phyloP scores from a whole-genome alignment of 768 basidiomycete species.

The Grammothele lineata region DNA sequence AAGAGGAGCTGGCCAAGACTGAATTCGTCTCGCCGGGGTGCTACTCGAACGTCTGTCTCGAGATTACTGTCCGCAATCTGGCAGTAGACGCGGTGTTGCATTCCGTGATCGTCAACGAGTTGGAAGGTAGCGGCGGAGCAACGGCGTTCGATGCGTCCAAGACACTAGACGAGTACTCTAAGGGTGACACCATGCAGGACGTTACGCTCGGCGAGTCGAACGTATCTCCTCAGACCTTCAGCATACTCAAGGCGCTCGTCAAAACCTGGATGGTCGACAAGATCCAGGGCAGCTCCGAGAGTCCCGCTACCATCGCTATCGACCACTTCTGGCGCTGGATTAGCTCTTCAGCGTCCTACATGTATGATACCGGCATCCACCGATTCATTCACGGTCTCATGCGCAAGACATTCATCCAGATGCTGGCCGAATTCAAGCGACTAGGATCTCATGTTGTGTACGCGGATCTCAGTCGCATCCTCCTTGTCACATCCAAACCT shows the following conservation, averaged over 20 bases:
- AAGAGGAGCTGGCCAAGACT: conserved; percentile 76
- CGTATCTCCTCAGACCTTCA: conserved; percentile 83
- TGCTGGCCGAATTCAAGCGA: conserved; percentile 93
- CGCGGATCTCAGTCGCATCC: conserved; percentile 87
- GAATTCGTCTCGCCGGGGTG: conserved; percentile 84
- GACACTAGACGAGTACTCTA: conserved; percentile 85
- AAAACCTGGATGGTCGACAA: conserved; percentile 90
- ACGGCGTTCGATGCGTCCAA: conserved; percentile 94
- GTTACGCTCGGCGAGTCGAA: conserved; percentile 86
- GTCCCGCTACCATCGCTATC: conserved; percentile 66
- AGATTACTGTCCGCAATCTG: conserved; percentile 84
- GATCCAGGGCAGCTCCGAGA: conserved; percentile 60
- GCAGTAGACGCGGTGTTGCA: conserved; percentile 94
- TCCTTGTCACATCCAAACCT: conserved; percentile 92
- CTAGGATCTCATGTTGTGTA: conserved; percentile 91
- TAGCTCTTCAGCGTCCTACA: conserved; percentile 73
- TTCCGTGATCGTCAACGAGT: conserved; percentile 91
- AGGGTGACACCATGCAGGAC: conserved; percentile 59
- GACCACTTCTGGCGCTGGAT: conserved; percentile 99
- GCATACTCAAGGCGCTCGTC: conserved; percentile 81
- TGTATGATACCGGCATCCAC: conserved; percentile 92
- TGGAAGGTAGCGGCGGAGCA: conserved; percentile 92
- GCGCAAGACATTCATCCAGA: conserved; percentile 96
- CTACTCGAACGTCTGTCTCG: conserved; percentile 90
- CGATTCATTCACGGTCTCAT: conserved; percentile 93